Base-by-base conservation (phyloP, 352 stramenopile genomes). In the Phytophthora hybrid region DNA sequence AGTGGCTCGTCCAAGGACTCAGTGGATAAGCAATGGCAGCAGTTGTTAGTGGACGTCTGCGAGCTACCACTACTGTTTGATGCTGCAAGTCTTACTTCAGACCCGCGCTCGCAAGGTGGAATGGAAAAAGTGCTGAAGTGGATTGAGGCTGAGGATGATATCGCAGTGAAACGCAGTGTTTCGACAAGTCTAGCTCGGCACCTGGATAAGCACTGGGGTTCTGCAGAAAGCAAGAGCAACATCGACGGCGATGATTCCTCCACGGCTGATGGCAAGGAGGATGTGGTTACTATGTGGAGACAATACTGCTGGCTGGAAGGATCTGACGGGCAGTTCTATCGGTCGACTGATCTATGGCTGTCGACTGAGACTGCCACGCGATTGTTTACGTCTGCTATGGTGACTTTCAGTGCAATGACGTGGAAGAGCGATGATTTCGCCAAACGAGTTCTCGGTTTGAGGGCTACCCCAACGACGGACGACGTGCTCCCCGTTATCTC, bases 401-500 rank as follows among this genome's bases (percentile, higher is more conserved):
- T 89, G 18, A 84, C 81, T 4, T 89, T 85, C 54, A 79, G 67
- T 56, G 61, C 56, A 4, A 66, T 80, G 32, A 7, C 41, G 23
- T 90, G 83, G 83, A 81, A 74, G 21, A 81, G 68, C 52, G 72
- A 81, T 4, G 26, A 71, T 0, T 77, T 91, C 9, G 69, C 80
- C 0, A 78, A 64, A 29, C 63, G 69, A 18, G 56, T 83, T 16
- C 70, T 94, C 56, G 75, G 79, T 9, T 71, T 94, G 39, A 91
- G 88, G 70, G 66, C 61, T 21, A 34, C 65, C 18, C 81, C 81
- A 5, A 81, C 46, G 8, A 69, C 80, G 0, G 63, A 63, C 3
- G 87, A 94, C 58, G 83, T 83, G 18, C 49, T 94, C 23, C 46
- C 62, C 44, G 80, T 83, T 19, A 63, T 93, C 44, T 71, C 52